Evolutionary conservation across 2,329 filamentous ascomycete species (phyloP), one percentile per base, ranked within the genome.

Genomic region (Cladobotryum mycophilum): DNA sequence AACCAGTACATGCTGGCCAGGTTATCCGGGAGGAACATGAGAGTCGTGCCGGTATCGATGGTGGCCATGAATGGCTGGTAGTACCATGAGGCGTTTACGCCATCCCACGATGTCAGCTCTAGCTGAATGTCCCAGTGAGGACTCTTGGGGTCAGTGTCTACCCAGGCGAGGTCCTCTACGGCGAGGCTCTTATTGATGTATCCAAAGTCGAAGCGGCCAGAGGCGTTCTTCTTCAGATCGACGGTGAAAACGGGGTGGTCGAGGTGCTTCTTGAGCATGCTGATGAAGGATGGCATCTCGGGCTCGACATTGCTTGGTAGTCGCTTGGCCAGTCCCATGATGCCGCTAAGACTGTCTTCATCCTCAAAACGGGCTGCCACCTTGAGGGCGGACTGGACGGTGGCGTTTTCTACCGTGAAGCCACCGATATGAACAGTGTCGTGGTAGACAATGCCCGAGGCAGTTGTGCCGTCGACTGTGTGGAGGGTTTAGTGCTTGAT

Each of bases 21-120:
- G 8, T 72, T 67, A 14, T 75, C 68, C 30, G 79, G 76, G 22
- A 85, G 68, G 45, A 87, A 76, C 62, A 88, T 71, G 48, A 88
- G 71, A 1, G 84, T 82, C 4, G 83, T 86, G 20, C 84, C 85
- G 3, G 85, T 88, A 66, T 89, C 85, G 25, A 80, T 74, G 49
- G 86, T 84, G 43, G 82, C 78, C 25, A 69, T 67, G 57, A 76
- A 74, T 15, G 60, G 58, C 41, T 70, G 77, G 54, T 67, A 74
- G 44, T 67, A 68, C 52, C 85, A 74, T 18, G 73, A 71, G 49
- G 61, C 75, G 61, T 84, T 74, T 35, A 85, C 52, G 17, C 61
- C 60, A 63, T 40, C 52, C 52, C 68, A 70, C 2, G 63, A 57
- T 6, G 62, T 81, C 25, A 76, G 63, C 41, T 76, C 68, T 63